These are phyloP conservation scores for Suillus subluteus DNA, from an alignment of 768 basidiomycete genomes.

Conservation along the genomic window DNA sequence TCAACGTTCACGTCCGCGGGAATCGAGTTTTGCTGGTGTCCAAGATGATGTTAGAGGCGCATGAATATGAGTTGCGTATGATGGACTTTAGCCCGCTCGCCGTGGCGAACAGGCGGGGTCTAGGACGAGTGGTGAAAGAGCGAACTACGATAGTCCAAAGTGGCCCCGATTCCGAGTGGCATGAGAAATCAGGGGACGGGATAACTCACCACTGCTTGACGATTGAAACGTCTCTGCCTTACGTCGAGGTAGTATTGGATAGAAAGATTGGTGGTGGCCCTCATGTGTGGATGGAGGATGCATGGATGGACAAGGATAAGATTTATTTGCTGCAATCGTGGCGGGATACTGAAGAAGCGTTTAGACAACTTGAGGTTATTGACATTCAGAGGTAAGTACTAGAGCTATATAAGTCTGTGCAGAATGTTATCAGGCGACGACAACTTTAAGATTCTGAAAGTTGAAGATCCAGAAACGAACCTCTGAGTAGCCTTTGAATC, in stretches of 20 bases:
- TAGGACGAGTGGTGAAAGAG: not conserved
- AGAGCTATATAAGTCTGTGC: not conserved
- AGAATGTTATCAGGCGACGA: not conserved
- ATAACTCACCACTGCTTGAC: not conserved
- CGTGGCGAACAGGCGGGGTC: not conserved
- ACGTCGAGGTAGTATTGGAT: not conserved
- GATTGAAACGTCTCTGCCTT: not conserved
- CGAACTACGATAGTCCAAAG: not conserved
- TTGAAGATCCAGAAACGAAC: too few species aligned
- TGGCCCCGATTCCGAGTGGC: not conserved
- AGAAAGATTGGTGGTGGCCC: not conserved
- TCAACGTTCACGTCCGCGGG: not conserved
- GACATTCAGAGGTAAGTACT: not conserved
- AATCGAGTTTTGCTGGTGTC: not conserved
- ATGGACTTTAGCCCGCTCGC: not conserved
- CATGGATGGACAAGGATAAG: not conserved
- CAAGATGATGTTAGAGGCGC: not conserved
- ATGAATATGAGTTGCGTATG: not conserved
- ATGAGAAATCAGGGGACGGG: not conserved
- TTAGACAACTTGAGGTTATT: not conserved
- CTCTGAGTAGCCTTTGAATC: too few species aligned
- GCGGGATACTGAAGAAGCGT: not conserved
- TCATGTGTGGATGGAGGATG: not conserved
- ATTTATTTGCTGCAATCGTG: not conserved
- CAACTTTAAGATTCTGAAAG: too few species aligned